Evolutionary conservation across 768 basidiomycete genomes (phyloP).

Genomic region (Auricularia cornea): DNA sequence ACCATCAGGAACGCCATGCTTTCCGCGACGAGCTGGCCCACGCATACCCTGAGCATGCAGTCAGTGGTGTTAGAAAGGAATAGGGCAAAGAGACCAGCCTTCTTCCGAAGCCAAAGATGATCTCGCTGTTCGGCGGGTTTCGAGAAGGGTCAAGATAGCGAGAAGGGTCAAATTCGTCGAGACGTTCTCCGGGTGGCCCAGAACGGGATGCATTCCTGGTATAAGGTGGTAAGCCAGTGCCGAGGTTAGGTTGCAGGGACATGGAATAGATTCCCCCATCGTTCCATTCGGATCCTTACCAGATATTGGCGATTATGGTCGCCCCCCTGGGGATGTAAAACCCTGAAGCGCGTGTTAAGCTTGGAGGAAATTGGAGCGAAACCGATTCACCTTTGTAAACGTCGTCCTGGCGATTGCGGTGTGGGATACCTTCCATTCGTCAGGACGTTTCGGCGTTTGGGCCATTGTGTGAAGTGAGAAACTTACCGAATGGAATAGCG

Average conservation of each 20-base stretch:
- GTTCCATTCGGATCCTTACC: too few species aligned
- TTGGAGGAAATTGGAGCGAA: too few species aligned
- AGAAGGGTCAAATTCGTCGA: neutral
- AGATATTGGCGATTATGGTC: neutral
- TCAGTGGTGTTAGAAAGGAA: neutral
- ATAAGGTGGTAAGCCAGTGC: neutral
- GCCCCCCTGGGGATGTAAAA: neutral
- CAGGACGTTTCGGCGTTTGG: neutral
- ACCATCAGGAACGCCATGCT: neutral
- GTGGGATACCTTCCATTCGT: neutral
- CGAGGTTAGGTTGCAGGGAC: too few species aligned
- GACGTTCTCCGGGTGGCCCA: neutral
- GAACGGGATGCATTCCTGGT: neutral
- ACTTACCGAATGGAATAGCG: constrained; percentile 4
- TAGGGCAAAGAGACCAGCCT: neutral
- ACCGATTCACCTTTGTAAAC: neutral
- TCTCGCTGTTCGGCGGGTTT: neutral
- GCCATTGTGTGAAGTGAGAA: neutral
- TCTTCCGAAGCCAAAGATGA: neutral
- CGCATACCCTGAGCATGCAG: neutral
- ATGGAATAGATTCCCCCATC: too few species aligned
- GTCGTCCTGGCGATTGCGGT: neutral
- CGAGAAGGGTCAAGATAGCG: neutral
- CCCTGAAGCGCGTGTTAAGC: neutral
- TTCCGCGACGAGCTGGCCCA: neutral